Conservation (phyloP, 257 asterid species). For the Nicotiana paniculata region DNA sequence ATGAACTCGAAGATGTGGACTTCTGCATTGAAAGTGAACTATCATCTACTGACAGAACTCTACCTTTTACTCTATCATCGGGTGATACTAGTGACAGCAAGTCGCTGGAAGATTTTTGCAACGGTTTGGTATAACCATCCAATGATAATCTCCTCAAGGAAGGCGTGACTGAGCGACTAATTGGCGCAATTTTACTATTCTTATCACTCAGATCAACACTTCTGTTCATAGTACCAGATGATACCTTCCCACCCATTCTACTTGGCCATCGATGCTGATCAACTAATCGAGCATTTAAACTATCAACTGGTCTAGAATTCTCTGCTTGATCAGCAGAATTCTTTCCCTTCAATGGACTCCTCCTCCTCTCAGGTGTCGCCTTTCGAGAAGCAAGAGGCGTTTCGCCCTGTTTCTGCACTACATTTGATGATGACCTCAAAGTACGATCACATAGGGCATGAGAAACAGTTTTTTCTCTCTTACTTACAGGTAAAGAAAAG, state of each 20-base stretch:
- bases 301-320: conserved; percentile 68
- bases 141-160: conserved; percentile 57
- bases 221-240: conserved; percentile 31
- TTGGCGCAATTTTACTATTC: conserved; percentile 29
- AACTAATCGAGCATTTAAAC: conserved; percentile 41
- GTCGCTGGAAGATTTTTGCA: conserved; percentile 51
- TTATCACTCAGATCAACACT: conserved; percentile 48
- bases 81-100: conserved; percentile 29
- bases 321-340: conserved; percentile 55
- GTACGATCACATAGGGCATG: conserved; percentile 38
- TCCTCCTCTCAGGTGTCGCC: conserved; percentile 66
- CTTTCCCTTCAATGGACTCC: conserved; percentile 65
- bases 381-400: conserved; percentile 38
- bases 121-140: conserved; percentile 45
- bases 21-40: conserved; percentile 27
- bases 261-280: conserved; percentile 84
- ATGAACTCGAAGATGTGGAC: conserved; percentile 38
- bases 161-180: conserved; percentile 28
- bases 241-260: conserved; percentile 39
- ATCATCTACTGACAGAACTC: conserved; percentile 39
- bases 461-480: conserved; percentile 52
- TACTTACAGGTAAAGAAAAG: conserved; percentile 37
- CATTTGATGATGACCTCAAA: conserved; percentile 53
- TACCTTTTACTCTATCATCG: conserved; percentile 21
- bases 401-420: conserved; percentile 43